Conservation (phyloP, 164 flowering plant species). For the Pachysandra terminalis region DNA sequence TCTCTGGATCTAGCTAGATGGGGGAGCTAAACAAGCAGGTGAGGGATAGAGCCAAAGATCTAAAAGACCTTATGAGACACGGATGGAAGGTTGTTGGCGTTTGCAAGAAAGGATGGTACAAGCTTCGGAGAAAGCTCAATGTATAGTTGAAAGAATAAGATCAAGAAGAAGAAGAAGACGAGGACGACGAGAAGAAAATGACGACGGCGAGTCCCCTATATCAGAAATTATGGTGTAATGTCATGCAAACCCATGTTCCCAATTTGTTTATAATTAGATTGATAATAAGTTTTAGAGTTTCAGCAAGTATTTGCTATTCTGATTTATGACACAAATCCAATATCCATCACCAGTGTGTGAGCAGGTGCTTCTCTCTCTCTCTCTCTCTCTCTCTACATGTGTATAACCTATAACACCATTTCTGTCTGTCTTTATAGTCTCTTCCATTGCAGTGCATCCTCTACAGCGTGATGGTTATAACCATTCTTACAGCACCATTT, state of each 20-base stretch:
- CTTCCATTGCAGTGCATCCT: no score
- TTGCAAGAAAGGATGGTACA: conserved; percentile 36
- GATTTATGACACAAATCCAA: background rate
- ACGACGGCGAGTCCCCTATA: background rate
- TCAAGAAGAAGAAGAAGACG: background rate
- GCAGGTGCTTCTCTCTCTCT: no score
- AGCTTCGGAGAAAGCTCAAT: conserved; percentile 13
- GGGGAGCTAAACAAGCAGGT: conserved; percentile 8
- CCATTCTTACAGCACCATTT: no score
- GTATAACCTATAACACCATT: no score
- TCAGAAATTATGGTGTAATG: background rate
- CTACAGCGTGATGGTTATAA: no score
- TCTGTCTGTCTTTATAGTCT: no score
- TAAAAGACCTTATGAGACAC: conserved; percentile 9
- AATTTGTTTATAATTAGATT: background rate
- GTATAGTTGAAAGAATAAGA: background rate
- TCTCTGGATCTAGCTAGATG: background rate
- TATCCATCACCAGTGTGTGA: no score
- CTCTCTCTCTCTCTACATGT: no score
- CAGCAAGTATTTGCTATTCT: background rate
- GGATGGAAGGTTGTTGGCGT: conserved; percentile 23
- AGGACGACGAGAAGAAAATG: no score
- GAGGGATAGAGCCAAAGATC: conserved; percentile 6
- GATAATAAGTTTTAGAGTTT: background rate
- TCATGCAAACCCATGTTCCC: background rate